A percentile compares a stretch with the other conserved stretches of the same genome.
phyloP scores from a whole-genome alignment of 352 stramenopile species.

The Globisporangium cylindrosporum region DNA sequence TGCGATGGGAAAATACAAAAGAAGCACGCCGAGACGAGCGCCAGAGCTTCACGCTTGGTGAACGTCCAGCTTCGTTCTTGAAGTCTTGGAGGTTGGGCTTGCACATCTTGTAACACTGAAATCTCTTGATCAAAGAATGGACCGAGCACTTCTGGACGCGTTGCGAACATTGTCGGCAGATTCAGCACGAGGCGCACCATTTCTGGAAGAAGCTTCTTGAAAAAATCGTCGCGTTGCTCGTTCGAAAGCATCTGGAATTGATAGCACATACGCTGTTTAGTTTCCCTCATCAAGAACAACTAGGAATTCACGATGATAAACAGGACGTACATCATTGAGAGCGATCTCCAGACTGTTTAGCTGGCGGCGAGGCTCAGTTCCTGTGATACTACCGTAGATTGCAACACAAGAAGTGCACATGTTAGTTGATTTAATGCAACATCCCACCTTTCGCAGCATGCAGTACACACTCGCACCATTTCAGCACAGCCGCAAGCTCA shows the following conservation, averaged over 20 bases:
- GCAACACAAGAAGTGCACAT: slow-evolving; percentile 4
- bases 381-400: slow-evolving; percentile 24
- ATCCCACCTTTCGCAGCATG: background rate
- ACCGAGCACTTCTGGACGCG: slow-evolving; percentile 35
- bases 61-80: slow-evolving; percentile 29
- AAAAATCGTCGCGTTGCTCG: slow-evolving; percentile 34
- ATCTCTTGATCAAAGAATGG: slow-evolving; percentile 14
- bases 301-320: background rate
- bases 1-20: slow-evolving; percentile 62
- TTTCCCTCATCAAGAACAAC: background rate
- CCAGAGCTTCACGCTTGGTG: slow-evolving; percentile 43
- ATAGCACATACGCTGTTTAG: background rate
- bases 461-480: slow-evolving; percentile 30
- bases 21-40: slow-evolving; percentile 56
- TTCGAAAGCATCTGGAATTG: slow-evolving; percentile 34
- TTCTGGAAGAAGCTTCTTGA: slow-evolving; percentile 40
- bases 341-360: slow-evolving; percentile 42
- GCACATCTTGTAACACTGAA: background rate
- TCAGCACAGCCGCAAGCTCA: slow-evolving; percentile 35
- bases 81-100: slow-evolving; percentile 9
- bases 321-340: slow-evolving; percentile 28
- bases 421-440: background rate
- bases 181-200: slow-evolving; percentile 47
- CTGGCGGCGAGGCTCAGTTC: slow-evolving; percentile 22
- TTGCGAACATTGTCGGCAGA: slow-evolving; percentile 48